These are phyloP conservation scores for Lecanicillium sp. DNA, from an alignment of 2,329 filamentous ascomycete genomes.

Conservation along the genomic window DNA sequence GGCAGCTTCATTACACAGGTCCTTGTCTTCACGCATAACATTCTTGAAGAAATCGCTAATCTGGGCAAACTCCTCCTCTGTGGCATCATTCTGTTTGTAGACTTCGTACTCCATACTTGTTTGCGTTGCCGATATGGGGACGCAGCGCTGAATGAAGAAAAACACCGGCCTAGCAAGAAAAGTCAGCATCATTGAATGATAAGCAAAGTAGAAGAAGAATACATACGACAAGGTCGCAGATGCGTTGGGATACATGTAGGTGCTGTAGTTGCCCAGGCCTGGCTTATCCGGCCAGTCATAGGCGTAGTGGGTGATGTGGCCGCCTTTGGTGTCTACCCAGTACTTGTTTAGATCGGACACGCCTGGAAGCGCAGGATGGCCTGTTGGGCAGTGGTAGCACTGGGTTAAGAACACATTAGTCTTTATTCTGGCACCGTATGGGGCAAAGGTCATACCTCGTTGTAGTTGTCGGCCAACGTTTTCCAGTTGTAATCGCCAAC, in stretches of 20 bases:
- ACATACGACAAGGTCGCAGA: constrained; percentile 31
- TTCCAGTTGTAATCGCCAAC: constrained; percentile 32
- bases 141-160: constrained; percentile 43
- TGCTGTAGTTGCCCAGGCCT: constrained; percentile 25
- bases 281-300: constrained; percentile 26
- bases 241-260: constrained; percentile 31
- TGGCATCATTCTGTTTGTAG: constrained; percentile 38
- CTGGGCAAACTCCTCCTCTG: constrained; percentile 36
- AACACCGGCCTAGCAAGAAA: constrained; percentile 29
- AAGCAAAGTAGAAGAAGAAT: background rate
- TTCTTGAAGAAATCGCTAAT: constrained; percentile 43
- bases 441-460: constrained; percentile 19
- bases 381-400: constrained; percentile 45
- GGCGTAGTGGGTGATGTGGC: constrained; percentile 31
- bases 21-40: constrained; percentile 43
- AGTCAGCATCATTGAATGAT: background rate
- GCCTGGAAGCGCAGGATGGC: constrained; percentile 48
- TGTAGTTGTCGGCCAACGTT: constrained; percentile 38
- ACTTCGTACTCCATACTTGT: constrained; percentile 43
- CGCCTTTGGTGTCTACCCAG: constrained; percentile 38
- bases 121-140: constrained; percentile 33
- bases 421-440: background rate
- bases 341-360: constrained; percentile 50
- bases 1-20: constrained; percentile 39
- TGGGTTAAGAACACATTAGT: background rate